A percentile compares a stretch with the other conserved stretches of the same genome.
These are phyloP conservation scores for Brassica juncea DNA, from an alignment of 345 rosid genomes.

Conservation along the genomic window DNA sequence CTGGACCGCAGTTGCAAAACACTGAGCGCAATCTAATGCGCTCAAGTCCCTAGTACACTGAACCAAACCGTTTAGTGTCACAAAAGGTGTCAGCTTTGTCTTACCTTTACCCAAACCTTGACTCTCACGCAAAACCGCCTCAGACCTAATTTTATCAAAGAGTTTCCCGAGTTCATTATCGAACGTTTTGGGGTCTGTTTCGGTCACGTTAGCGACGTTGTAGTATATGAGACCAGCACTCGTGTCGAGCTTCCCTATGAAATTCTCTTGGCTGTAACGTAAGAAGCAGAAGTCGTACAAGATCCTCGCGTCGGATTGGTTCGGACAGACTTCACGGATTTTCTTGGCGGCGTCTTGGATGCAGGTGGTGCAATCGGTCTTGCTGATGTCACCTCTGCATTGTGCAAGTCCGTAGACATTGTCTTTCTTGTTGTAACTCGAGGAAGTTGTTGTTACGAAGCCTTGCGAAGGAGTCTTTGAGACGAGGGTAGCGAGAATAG, in stretches of 20 bases:
- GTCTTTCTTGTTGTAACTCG: slow-evolving; percentile 41
- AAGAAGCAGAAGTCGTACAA: slow-evolving; percentile 74
- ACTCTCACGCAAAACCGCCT: slow-evolving; percentile 51
- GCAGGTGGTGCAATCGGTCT: slow-evolving; percentile 55
- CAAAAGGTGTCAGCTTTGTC: slow-evolving; percentile 51
- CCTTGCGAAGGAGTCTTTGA: slow-evolving; percentile 49
- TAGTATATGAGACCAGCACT: slow-evolving; percentile 49
- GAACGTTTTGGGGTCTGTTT: slow-evolving; percentile 47
- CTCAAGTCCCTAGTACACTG: slow-evolving; percentile 73
- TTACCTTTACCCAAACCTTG: slow-evolving; percentile 66
- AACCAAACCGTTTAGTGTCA: slow-evolving; percentile 64
- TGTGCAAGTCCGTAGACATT: slow-evolving; percentile 73
- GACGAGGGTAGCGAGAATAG: slow-evolving; percentile 45
- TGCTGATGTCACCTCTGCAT: slow-evolving; percentile 73
- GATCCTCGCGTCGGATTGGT: slow-evolving; percentile 63
- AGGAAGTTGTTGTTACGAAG: slow-evolving; percentile 41
- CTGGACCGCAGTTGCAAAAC: slow-evolving; percentile 61
- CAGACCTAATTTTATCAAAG: slow-evolving; percentile 48
- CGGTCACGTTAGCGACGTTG: slow-evolving; percentile 58
- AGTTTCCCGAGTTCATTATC: slow-evolving; percentile 54
- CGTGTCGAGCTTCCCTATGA: slow-evolving; percentile 59
- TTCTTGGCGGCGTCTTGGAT: slow-evolving; percentile 61
- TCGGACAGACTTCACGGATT: slow-evolving; percentile 55
- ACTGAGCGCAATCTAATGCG: slow-evolving; percentile 62
- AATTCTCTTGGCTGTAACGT: slow-evolving; percentile 47